Evolutionary conservation across 1,139 yeast species (phyloP).

Genomic region (Yamadazyma jaroonii): DNA sequence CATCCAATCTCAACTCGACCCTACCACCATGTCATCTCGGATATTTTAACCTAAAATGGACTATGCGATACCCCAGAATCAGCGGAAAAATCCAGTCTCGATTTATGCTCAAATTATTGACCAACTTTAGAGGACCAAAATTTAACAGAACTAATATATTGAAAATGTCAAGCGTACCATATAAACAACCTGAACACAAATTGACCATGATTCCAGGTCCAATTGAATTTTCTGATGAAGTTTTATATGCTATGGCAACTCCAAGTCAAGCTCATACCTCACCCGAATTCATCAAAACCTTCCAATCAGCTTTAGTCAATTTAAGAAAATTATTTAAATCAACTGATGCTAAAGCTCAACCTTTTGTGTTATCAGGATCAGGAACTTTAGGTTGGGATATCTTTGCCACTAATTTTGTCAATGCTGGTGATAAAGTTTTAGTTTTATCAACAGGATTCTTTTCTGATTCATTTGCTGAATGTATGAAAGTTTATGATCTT

Average conservation of each 20-base stretch:
- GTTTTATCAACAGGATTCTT: conserved; percentile 93
- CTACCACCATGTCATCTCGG: not conserved
- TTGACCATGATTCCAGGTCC: conserved; percentile 91
- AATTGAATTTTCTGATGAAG: conserved; percentile 81
- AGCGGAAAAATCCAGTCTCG: not conserved
- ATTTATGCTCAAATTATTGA: no score
- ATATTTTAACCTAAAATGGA: not conserved
- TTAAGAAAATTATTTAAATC: conserved; percentile 77
- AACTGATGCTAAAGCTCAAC: conserved; percentile 62
- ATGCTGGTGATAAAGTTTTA: conserved; percentile 66
- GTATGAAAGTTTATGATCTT: conserved; percentile 70
- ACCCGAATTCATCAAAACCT: conserved; percentile 77
- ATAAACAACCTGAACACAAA: conserved; percentile 47
- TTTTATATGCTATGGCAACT: conserved; percentile 76
- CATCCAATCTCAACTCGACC: not conserved
- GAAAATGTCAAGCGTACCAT: conserved; percentile 24
- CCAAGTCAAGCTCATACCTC: conserved; percentile 90
- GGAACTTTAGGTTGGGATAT: conserved; percentile 97
- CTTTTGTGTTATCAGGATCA: conserved; percentile 81
- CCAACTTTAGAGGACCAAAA: not conserved
- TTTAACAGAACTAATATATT: not conserved
- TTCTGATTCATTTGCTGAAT: conserved; percentile 82
- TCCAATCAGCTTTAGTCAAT: conserved; percentile 64
- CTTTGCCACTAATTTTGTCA: conserved; percentile 72
- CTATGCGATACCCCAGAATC: not conserved